Conservation (phyloP, 2,329 filamentous ascomycete species). For the Aureobasidium zeae region DNA sequence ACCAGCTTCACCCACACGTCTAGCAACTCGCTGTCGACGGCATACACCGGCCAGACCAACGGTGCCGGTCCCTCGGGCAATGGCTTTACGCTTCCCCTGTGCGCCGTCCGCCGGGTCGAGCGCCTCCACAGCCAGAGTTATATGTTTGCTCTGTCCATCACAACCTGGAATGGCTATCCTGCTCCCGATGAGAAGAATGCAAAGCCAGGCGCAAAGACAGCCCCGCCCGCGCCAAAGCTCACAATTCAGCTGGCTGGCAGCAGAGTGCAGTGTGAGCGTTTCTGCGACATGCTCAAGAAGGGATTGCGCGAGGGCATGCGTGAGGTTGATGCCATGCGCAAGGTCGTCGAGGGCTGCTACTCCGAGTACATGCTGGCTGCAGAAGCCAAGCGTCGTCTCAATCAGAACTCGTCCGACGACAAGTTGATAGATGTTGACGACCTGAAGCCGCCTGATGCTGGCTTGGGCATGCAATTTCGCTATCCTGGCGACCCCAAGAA, state of each 20-base stretch:
- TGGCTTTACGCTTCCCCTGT: slow-evolving; percentile 89
- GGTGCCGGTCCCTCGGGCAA: slow-evolving; percentile 88
- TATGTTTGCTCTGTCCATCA: slow-evolving; percentile 85
- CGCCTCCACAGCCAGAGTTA: slow-evolving; percentile 86
- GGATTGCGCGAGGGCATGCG: slow-evolving; percentile 79
- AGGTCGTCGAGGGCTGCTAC: slow-evolving; percentile 76
- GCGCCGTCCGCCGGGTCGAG: slow-evolving; percentile 84
- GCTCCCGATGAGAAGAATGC: slow-evolving; percentile 42
- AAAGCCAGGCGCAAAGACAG: slow-evolving; percentile 28
- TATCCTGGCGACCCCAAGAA: slow-evolving; percentile 95
- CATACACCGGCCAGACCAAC: slow-evolving; percentile 86
- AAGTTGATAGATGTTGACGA: slow-evolving; percentile 26
- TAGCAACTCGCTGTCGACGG: slow-evolving; percentile 67
- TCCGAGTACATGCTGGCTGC: slow-evolving; percentile 67
- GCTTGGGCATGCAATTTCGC: slow-evolving; percentile 81
- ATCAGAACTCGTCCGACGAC: slow-evolving; percentile 36
- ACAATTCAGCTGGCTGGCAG: slow-evolving; percentile 86
- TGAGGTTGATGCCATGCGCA: slow-evolving; percentile 74
- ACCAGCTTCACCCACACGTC: slow-evolving; percentile 77
- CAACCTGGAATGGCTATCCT: slow-evolving; percentile 73
- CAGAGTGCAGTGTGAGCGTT: slow-evolving; percentile 80
- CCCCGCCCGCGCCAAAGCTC: slow-evolving; percentile 70
- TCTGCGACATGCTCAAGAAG: slow-evolving; percentile 91
- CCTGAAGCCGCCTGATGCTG: slow-evolving; percentile 68
- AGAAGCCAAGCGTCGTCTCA: slow-evolving; percentile 32